These are phyloP conservation scores for Podaxis sp. DNA, from an alignment of 768 basidiomycete genomes.

Conservation along the genomic window DNA sequence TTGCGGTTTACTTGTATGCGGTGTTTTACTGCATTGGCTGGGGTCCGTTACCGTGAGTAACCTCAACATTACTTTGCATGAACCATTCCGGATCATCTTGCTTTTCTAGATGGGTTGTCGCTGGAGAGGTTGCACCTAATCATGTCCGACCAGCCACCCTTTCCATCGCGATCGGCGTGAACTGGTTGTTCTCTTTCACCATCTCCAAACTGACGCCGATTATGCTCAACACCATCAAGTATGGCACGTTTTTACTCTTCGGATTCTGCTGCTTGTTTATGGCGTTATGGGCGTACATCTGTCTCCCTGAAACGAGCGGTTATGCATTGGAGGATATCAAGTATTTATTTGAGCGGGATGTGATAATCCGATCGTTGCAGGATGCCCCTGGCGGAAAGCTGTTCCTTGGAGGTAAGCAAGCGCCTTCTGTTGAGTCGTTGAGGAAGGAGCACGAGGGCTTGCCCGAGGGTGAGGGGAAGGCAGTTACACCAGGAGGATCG, in stretches of 20 bases:
- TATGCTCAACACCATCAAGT: conserved; percentile 32
- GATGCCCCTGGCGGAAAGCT: conserved; percentile 42
- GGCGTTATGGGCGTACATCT: conserved; percentile 42
- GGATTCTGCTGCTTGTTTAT: conserved; percentile 42
- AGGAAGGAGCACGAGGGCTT: background rate
- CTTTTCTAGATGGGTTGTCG: conserved; percentile 34
- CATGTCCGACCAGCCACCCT: conserved; percentile 40
- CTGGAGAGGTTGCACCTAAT: conserved; percentile 44
- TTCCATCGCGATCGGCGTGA: conserved; percentile 37
- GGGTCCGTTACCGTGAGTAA: conserved; percentile 38
- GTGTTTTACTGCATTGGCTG: conserved; percentile 46
- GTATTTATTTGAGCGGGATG: conserved; percentile 40
- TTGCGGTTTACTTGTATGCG: conserved; percentile 47
- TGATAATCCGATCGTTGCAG: conserved; percentile 34
- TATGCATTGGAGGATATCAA: conserved; percentile 47
- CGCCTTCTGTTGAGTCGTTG: conserved; percentile 26
- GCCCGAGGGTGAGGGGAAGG: background rate
- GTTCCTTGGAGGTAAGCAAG: conserved; percentile 30
- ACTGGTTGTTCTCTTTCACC: conserved; percentile 48
- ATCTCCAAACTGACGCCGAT: conserved; percentile 43
- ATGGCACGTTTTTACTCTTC: conserved; percentile 45
- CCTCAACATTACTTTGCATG: background rate
- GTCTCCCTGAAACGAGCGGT: conserved; percentile 48
- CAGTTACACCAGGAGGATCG: background rate
- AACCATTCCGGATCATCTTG: background rate